Evolutionary conservation across 1,284 basidiomycete genomes (phyloP).

Genomic region (Fistulinella staudtii): DNA sequence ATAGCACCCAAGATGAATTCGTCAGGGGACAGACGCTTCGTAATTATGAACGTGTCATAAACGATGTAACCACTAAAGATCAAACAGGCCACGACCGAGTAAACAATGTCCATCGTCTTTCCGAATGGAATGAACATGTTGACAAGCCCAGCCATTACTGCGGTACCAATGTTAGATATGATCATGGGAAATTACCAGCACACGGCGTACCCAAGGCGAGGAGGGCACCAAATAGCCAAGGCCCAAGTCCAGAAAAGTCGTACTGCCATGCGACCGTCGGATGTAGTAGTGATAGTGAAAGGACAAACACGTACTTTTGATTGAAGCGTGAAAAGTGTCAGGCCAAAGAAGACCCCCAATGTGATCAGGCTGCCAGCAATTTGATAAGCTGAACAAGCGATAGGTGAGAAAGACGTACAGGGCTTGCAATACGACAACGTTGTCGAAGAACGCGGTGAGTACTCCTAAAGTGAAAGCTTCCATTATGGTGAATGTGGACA

Average conservation of each 20-base stretch:
- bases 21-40: slow-evolving; percentile 75
- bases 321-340: slow-evolving; percentile 84
- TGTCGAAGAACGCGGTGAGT: slow-evolving; percentile 73
- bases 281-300: neutral
- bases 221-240: slow-evolving; percentile 78
- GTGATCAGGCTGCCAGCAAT: slow-evolving; percentile 63
- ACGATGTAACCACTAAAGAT: slow-evolving; percentile 83
- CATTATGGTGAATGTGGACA: slow-evolving; percentile 74
- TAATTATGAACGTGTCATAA: slow-evolving; percentile 85
- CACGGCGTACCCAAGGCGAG: slow-evolving; percentile 58
- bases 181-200: neutral
- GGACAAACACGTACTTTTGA: slow-evolving; percentile 53
- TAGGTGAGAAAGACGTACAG: slow-evolving; percentile 46
- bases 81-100: slow-evolving; percentile 73
- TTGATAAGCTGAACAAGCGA: slow-evolving; percentile 10
- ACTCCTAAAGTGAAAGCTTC: slow-evolving; percentile 81
- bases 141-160: slow-evolving; percentile 75
- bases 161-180: slow-evolving; percentile 7
- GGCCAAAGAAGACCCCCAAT: slow-evolving; percentile 79
- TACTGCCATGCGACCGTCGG: slow-evolving; percentile 45
- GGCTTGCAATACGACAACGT: slow-evolving; percentile 79
- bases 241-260: slow-evolving; percentile 82
- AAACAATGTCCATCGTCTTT: slow-evolving; percentile 71
- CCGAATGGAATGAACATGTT: slow-evolving; percentile 79
- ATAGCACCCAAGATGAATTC: slow-evolving; percentile 86